Evolutionary conservation across 164 flowering plant genomes (phyloP).

Genomic region (Magnolia officinalis): DNA sequence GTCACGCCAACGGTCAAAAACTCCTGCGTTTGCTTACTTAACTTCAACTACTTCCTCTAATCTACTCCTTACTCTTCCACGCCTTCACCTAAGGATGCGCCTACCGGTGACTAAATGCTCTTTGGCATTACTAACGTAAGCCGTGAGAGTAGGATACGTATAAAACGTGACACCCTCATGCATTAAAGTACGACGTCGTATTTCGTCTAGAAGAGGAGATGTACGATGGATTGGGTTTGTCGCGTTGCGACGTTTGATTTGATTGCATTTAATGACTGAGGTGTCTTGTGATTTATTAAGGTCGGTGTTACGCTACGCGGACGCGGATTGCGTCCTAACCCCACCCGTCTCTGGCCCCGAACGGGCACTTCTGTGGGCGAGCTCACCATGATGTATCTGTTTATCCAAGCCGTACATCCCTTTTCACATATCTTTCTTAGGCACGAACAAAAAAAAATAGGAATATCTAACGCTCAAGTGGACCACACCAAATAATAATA

Average conservation of each 20-base stretch:
- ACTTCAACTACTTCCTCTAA: slow-evolving; percentile 19
- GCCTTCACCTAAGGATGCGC: slow-evolving; percentile 11
- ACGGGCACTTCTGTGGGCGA: too few species aligned
- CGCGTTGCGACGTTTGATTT: neutral
- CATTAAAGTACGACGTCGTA: neutral
- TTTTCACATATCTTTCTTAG: too few species aligned
- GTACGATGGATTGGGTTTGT: neutral
- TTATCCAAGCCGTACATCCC: too few species aligned
- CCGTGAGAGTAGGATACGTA: neutral
- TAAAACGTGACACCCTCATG: neutral
- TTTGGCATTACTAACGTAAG: neutral
- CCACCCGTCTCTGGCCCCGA: too few species aligned
- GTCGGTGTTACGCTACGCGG: too few species aligned
- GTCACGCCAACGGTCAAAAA: slow-evolving; percentile 32
- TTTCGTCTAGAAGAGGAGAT: neutral
- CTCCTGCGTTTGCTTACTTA: slow-evolving; percentile 13
- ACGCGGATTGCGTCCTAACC: too few species aligned
- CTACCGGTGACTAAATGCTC: neutral
- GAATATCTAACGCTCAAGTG: too few species aligned
- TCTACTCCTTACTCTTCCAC: neutral
- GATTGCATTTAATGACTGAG: neutral
- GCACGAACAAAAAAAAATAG: too few species aligned
- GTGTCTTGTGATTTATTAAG: too few species aligned
- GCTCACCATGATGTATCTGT: too few species aligned
- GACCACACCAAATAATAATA: too few species aligned